Base-by-base conservation (phyloP, 768 basidiomycete genomes). In the Amanita rubescens region DNA sequence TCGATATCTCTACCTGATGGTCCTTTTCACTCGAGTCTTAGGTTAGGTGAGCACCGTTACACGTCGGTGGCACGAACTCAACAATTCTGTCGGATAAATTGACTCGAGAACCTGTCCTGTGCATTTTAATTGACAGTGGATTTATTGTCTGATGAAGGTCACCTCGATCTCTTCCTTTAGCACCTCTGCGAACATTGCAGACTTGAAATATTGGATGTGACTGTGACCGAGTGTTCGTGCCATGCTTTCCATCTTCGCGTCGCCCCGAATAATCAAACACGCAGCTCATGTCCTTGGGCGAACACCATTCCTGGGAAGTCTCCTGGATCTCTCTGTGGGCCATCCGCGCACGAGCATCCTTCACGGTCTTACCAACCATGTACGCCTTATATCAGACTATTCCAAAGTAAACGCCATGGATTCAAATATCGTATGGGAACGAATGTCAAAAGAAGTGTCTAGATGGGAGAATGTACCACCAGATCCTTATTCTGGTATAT, bases 121-220 rank as follows among this genome's bases (percentile, higher is more conserved):
- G 19, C 57, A 32, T 14, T 30, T 58, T 34, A 54, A 54, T 55
- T 48, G 57, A 57, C 51, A 59, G 47, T 14, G 30, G 58, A 33
- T 55, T 30, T 50, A 12, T 22, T 37, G 52, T 46, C 43, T 41
- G 25, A 37, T 35, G 53, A 52, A 39, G 50, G 41, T 58, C 62
- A 94, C 93, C 83, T 97, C 93, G 57, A 94, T 83, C 69, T 97
- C 94, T 71, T 97, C 94, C 52, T 82, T 74, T 51, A 96, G 74
- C 34, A 81, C 74, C 55, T 85, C 83, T 45, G 77, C 73, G 55
- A 80, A 78, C 87, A 89, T 87, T 60, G 33, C 25, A 39, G 35
- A 53, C 32, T 54, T 57, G 59, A 51, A 24, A 34, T 22, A 37
- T 34, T 15, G 8, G 6, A 15, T 11, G 38, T 42, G 46, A 54